phyloP scores from a whole-genome alignment of 2,329 filamentous ascomycete species.

The Monosporascus sp. region DNA sequence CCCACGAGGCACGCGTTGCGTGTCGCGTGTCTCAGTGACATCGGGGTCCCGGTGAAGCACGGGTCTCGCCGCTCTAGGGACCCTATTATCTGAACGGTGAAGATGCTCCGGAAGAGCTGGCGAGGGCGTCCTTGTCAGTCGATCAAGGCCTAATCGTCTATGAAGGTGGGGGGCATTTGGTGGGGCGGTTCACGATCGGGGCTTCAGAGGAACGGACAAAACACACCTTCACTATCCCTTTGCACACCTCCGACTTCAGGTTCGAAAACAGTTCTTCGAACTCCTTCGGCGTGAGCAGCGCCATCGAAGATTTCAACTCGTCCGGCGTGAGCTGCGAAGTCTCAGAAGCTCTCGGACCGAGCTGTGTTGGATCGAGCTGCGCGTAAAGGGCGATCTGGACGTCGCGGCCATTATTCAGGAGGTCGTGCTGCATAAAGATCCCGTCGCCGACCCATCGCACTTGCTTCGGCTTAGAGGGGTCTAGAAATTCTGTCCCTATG shows the following conservation, averaged over 20 bases:
- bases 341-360: too few relatives aligned
- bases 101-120: slow-evolving; percentile 24
- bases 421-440: slow-evolving; percentile 17
- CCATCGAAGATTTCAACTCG: slow-evolving; percentile 15
- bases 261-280: slow-evolving; percentile 22
- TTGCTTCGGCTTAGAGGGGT: slow-evolving; percentile 18
- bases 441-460: slow-evolving; percentile 25
- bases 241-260: slow-evolving; percentile 16
- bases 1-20: slow-evolving; percentile 20
- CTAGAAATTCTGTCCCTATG: slow-evolving; percentile 21
- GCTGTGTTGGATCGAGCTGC: not conserved
- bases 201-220: not conserved
- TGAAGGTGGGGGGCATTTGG: too few relatives aligned
- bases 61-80: slow-evolving; percentile 20
- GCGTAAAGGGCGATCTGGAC: slow-evolving; percentile 21
- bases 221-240: slow-evolving; percentile 24
- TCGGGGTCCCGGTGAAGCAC: slow-evolving; percentile 8
- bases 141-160: not conserved
- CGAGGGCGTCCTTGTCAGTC: not conserved
- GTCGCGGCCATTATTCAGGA: slow-evolving; percentile 20
- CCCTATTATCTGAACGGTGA: slow-evolving; percentile 25
- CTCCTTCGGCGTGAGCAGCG: slow-evolving; percentile 24
- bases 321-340: too few relatives aligned
- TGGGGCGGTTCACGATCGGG: not conserved
- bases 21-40: slow-evolving; percentile 9